Evolutionary conservation across 2,329 filamentous ascomycete species (phyloP).

Genomic region (Metarhizium robertsii): DNA sequence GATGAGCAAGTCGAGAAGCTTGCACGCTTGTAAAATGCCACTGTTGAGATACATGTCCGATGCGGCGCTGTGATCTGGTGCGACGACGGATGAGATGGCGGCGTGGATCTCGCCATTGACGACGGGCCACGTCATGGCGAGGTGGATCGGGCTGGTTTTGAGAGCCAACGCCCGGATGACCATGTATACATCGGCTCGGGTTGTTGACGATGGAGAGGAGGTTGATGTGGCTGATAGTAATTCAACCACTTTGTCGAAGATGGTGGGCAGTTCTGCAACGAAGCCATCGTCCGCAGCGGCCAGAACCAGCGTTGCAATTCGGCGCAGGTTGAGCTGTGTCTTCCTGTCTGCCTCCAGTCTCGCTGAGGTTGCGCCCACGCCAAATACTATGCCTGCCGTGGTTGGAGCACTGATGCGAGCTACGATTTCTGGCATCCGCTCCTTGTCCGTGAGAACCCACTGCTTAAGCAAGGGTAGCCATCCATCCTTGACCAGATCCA

Average conservation of each 20-base stretch:
- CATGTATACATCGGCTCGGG: constrained; percentile 83
- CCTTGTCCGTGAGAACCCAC: constrained; percentile 80
- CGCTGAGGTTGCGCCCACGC: constrained; percentile 91
- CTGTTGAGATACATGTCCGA: constrained; percentile 68
- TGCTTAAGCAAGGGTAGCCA: constrained; percentile 82
- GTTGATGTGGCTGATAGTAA: constrained; percentile 73
- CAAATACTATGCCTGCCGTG: constrained; percentile 93
- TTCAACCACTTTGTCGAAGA: constrained; percentile 80
- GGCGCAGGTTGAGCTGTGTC: constrained; percentile 80
- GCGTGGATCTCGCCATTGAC: constrained; percentile 79
- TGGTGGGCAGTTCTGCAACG: constrained; percentile 60
- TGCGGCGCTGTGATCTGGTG: constrained; percentile 51
- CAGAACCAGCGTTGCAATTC: constrained; percentile 71
- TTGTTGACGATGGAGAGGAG: constrained; percentile 85
- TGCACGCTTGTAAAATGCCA: constrained; percentile 82
- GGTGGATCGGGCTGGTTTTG: constrained; percentile 67
- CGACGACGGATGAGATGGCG: constrained; percentile 65
- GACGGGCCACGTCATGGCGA: constrained; percentile 82
- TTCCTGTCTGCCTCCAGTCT: constrained; percentile 90
- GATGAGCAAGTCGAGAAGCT: constrained; percentile 82
- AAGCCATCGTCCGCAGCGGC: constrained; percentile 72
- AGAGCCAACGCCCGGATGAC: constrained; percentile 74
- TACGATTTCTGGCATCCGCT: constrained; percentile 74
- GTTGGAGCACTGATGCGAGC: constrained; percentile 73
- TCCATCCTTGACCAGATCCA: constrained; percentile 55